Conservation (phyloP, 2,329 filamentous ascomycete species). For the Colletotrichum sp. region DNA sequence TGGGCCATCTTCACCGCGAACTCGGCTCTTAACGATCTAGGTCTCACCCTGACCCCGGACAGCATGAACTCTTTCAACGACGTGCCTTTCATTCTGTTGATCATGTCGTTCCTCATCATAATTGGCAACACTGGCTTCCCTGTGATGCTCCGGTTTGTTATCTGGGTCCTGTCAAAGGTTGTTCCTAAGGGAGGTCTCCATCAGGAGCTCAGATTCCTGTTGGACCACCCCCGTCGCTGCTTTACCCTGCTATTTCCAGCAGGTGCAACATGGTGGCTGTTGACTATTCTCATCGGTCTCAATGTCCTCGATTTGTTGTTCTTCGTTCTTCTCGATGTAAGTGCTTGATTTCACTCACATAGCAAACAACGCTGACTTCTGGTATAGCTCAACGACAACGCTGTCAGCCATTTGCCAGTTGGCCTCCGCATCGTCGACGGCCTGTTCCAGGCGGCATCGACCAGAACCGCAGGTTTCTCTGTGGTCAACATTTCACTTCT, state of each 20-base stretch:
- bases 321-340: constrained; percentile 89
- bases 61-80: constrained; percentile 91
- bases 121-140: constrained; percentile 97
- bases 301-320: constrained; percentile 88
- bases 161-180: constrained; percentile 78
- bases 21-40: constrained; percentile 94
- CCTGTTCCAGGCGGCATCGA: constrained; percentile 88
- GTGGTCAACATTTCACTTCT: constrained; percentile 79
- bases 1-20: constrained; percentile 91
- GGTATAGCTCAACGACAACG: constrained; percentile 69
- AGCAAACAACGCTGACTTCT: constrained; percentile 25
- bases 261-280: constrained; percentile 93
- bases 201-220: constrained; percentile 88
- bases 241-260: constrained; percentile 94
- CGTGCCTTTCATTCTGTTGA: constrained; percentile 75
- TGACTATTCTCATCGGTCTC: constrained; percentile 80
- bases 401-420: constrained; percentile 71
- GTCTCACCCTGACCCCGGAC: constrained; percentile 88
- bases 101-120: constrained; percentile 86
- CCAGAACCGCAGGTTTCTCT: constrained; percentile 88
- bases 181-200: constrained; percentile 75
- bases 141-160: constrained; percentile 90
- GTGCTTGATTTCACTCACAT: constrained; percentile 33
- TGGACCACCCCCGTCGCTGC: constrained; percentile 94
- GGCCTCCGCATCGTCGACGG: constrained; percentile 83